These are phyloP conservation scores for Plasmodium reichenowi DNA, from an alignment of 169 alveolate species.

Conservation along the genomic window DNA sequence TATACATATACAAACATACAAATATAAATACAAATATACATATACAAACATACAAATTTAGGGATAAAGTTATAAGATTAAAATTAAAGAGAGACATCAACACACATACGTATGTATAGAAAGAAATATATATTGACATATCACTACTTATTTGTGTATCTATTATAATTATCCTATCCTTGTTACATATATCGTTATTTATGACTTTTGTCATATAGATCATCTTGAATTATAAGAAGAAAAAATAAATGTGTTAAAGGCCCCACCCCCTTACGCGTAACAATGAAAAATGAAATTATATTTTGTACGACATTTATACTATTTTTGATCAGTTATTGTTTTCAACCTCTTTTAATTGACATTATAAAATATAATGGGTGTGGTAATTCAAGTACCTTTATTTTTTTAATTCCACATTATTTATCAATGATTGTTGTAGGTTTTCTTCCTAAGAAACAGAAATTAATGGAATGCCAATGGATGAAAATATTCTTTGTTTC, in stretches of 20 bases:
- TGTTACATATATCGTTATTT: too few relatives aligned
- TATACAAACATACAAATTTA: too few relatives aligned
- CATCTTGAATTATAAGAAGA: background rate
- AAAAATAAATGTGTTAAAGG: background rate
- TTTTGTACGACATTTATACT: slow-evolving; percentile 33
- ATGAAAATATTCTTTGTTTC: slow-evolving; percentile 78
- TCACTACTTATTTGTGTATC: too few relatives aligned
- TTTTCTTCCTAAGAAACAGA: slow-evolving; percentile 73
- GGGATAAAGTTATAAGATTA: too few relatives aligned
- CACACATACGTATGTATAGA: too few relatives aligned
- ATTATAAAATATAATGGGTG: slow-evolving; percentile 67
- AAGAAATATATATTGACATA: too few relatives aligned
- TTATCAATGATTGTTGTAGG: slow-evolving; percentile 83
- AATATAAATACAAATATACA: too few relatives aligned
- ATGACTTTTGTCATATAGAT: too few relatives aligned
- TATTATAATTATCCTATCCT: too few relatives aligned
- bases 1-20: too few relatives aligned
- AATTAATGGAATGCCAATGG: slow-evolving; percentile 81
- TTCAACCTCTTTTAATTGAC: slow-evolving; percentile 47
- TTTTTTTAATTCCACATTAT: slow-evolving; percentile 81
- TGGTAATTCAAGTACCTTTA: slow-evolving; percentile 80
- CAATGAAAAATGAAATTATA: slow-evolving; percentile 52
- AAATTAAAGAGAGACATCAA: too few relatives aligned
- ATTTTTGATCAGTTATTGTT: slow-evolving; percentile 51
- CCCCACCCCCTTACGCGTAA: background rate